A percentile compares a stretch with the other conserved stretches of the same genome.
Evolutionary conservation across 75 land plant species (phyloP).

Genomic region (Gnetum montanum): DNA sequence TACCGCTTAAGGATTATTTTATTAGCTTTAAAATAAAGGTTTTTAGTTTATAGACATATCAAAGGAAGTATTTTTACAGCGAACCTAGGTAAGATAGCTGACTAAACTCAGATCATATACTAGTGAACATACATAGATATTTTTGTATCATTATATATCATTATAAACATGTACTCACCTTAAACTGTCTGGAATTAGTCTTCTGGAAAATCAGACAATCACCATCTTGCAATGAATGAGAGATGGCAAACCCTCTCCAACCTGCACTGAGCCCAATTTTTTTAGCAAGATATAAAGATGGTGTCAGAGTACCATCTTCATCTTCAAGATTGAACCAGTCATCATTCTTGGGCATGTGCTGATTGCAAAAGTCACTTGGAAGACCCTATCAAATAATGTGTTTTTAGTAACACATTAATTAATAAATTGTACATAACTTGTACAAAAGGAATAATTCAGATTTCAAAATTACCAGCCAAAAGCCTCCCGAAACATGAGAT

Average conservation of each 20-base stretch:
- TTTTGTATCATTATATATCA: no score
- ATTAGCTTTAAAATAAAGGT: no score
- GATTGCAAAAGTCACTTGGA: slow-evolving; percentile 19
- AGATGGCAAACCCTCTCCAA: slow-evolving; percentile 40
- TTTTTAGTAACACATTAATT: no score
- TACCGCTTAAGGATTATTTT: no score
- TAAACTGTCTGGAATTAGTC: slow-evolving; percentile 12
- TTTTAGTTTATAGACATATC: no score
- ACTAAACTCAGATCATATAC: no score
- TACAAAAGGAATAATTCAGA: no score
- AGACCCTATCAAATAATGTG: slow-evolving; percentile 41
- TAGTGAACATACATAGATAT: no score
- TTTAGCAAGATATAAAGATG: slow-evolving; percentile 19
- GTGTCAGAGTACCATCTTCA: slow-evolving; percentile 33
- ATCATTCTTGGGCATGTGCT: slow-evolving; percentile 28
- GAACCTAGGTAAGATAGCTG: no score
- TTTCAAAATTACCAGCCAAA: slow-evolving; percentile 64
- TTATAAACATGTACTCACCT: no score
- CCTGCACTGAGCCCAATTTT: slow-evolving; percentile 53
- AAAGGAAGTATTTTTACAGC: no score
- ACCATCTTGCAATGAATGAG: slow-evolving; percentile 34
- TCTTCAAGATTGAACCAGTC: slow-evolving; percentile 20
- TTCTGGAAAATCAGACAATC: slow-evolving; percentile 43
- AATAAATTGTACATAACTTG: no score
- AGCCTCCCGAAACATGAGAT: slow-evolving; percentile 60